Base-by-base conservation (phyloP, 1,139 yeast genomes). In the Wickerhamomyces sp. region DNA sequence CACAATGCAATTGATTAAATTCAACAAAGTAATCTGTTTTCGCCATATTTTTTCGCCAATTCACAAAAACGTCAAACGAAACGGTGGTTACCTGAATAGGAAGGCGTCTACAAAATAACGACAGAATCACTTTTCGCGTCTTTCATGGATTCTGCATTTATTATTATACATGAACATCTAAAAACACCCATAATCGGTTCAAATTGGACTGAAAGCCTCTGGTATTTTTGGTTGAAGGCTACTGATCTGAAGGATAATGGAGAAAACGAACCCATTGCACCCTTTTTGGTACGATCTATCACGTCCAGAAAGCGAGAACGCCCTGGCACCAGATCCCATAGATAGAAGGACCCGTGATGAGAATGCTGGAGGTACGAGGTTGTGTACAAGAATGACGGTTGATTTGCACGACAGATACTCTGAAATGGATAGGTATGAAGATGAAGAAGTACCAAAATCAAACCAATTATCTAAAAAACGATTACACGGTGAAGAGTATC, bases 261-360 rank as follows among this genome's bases (percentile, higher is more conserved):
- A 52, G 41, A 52, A 48, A 27, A 40, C 40, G 27, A 52, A 52
- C 37, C 61, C 60, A 8, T 50, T 65, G 10, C 56, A 61, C 27
- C 69, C 68, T 1, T 61, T 63, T 47, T 57, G 62, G 42, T 60
- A 56, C 51, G 55, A 61, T 45, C 55, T 52, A 10, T 59, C 65
- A 27, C 54, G 60, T 27, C 50, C 50, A 3, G 51, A 52, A 13
- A 54, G 51, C 34, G 57, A 54, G 23, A 45, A 60, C 37, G 60
- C 64, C 4, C 49, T 65, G 27, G 57, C 67, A 6, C 48, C 59
- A 14, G 57, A 53, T 11, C 64, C 65, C 1, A 44, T 54, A 32
- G 59, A 59, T 29, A 38, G 62, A 13, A 45, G 39, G 15, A 53
- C 53, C 7, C 38, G 57, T 18, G 60, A 60, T 49, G 43, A 43